phyloP scores from a whole-genome alignment of 2,329 filamentous ascomycete genomes.

The Aurifilum marmelostoma region DNA sequence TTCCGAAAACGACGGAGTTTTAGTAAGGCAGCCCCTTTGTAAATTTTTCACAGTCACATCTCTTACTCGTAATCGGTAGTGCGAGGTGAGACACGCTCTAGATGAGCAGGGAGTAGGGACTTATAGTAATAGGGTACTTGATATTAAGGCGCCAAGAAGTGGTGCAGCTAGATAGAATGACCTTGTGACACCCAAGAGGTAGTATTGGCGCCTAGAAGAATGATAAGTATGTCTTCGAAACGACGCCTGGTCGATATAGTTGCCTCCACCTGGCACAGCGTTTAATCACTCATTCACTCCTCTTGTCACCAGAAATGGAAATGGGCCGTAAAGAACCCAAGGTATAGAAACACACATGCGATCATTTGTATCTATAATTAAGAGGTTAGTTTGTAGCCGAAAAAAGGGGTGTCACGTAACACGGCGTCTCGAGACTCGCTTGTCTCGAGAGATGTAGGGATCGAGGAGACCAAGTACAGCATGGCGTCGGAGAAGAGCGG shows the following conservation, averaged over 20 bases:
- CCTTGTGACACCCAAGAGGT: not conserved
- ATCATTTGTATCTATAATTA: not conserved
- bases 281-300: not conserved
- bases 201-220: not conserved
- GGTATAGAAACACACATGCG: not conserved
- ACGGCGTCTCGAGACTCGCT: conserved; percentile 20
- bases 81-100: too few relatives aligned
- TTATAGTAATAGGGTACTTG: too few relatives aligned
- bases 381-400: not conserved
- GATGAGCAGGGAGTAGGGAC: not conserved
- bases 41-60: too few relatives aligned
- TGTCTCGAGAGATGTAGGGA: conserved; percentile 10
- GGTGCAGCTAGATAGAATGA: not conserved
- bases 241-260: not conserved
- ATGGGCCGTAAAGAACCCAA: not conserved
- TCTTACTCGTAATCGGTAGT: too few relatives aligned
- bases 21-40: too few relatives aligned
- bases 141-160: not conserved
- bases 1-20: too few relatives aligned
- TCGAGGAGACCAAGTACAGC: not conserved
- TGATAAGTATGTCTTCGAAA: not conserved
- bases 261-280: not conserved
- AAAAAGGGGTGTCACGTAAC: conserved; percentile 19
- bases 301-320: not conserved
- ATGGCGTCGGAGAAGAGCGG: not conserved